Conservation (phyloP, 129 eudicot genomes). For the Pittosporum tobira region DNA sequence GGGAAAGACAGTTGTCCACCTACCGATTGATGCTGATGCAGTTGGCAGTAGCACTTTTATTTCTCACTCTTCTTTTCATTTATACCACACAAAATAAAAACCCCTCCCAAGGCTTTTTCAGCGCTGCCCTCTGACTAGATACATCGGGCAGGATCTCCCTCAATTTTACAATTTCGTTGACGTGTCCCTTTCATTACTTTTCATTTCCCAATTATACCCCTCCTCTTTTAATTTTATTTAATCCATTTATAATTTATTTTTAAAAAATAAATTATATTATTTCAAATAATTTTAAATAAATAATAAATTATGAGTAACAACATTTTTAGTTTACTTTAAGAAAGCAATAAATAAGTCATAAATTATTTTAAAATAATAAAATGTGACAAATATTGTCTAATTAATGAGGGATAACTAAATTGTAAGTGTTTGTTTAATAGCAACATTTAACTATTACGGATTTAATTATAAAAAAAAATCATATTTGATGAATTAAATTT, state of each 20-base stretch:
- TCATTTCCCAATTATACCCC: constrained; percentile 12
- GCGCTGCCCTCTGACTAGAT: constrained; percentile 11
- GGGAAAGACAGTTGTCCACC: constrained; percentile 1
- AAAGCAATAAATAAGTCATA: too few species aligned
- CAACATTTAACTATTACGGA: too few species aligned
- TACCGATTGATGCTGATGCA: constrained; percentile 5
- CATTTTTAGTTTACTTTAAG: too few species aligned
- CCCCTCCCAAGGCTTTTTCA: background rate
- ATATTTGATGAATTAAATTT: too few species aligned
- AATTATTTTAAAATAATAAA: too few species aligned
- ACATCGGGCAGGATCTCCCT: constrained; percentile 38
- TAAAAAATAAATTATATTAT: too few species aligned
- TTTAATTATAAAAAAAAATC: too few species aligned
- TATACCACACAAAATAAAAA: background rate
- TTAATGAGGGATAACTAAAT: too few species aligned
- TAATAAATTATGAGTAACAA: too few species aligned
- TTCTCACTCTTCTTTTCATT: background rate
- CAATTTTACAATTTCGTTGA: constrained; percentile 40
- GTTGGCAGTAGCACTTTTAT: background rate
- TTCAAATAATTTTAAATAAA: too few species aligned
- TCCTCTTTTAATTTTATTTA: background rate
- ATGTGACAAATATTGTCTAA: too few species aligned
- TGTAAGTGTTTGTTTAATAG: too few species aligned
- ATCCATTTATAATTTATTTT: background rate
- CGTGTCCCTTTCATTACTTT: constrained; percentile 25